Evolutionary conservation across 495 filamentous ascomycete genomes (phyloP).

Genomic region (Penicillium longicatenatum): DNA sequence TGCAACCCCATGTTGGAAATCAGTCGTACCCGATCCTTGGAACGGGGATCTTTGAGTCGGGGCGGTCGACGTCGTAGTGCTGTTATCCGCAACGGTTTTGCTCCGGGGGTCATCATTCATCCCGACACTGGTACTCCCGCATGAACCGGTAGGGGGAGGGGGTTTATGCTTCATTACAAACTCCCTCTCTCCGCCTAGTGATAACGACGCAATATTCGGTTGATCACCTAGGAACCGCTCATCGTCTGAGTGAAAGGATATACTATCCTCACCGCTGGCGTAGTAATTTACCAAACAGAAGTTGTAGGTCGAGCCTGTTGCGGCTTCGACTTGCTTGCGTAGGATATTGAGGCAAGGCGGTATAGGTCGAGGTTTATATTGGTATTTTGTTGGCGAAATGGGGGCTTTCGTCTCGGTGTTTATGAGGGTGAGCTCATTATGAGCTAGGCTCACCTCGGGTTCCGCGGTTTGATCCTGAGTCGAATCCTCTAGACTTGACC

Average conservation of each 20-base stretch:
- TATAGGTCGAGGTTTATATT: constrained; percentile 62
- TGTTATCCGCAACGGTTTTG: neutral
- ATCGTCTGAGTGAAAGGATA: constrained; percentile 74
- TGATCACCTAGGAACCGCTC: constrained; percentile 68
- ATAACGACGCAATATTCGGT: constrained; percentile 71
- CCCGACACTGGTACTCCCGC: neutral
- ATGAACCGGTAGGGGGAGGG: constrained; percentile 4
- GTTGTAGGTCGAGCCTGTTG: constrained; percentile 62
- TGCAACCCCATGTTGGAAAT: neutral
- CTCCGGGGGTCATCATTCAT: constrained; percentile 13
- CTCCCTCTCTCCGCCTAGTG: constrained; percentile 64
- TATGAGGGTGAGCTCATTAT: constrained; percentile 36
- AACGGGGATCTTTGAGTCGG: neutral
- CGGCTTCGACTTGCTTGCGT: constrained; percentile 54
- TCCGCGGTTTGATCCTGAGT: constrained; percentile 3
- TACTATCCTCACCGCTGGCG: constrained; percentile 66
- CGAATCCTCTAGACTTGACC: no score
- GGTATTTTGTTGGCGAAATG: constrained; percentile 50
- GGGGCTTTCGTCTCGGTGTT: constrained; percentile 29
- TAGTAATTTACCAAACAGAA: constrained; percentile 81
- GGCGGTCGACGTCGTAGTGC: neutral
- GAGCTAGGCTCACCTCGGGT: neutral
- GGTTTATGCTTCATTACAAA: constrained; percentile 74
- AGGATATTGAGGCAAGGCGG: constrained; percentile 65
- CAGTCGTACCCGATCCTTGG: neutral